Conservation (phyloP, 495 filamentous ascomycete genomes). For the Lepraria neglecta region DNA sequence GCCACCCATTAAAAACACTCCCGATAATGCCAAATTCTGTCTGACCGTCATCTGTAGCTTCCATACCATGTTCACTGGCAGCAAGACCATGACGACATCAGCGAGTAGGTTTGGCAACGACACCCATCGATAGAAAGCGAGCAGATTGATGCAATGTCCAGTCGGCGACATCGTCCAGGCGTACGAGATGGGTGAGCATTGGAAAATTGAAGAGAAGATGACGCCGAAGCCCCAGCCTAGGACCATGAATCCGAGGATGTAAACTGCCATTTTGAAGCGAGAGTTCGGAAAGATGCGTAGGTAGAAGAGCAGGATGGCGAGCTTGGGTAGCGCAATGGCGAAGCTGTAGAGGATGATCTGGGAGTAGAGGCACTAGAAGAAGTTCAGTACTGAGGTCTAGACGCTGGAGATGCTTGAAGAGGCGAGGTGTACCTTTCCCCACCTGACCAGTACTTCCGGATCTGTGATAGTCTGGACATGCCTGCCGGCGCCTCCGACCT, state of each 20-base stretch:
- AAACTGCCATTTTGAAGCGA: slow-evolving; percentile 8
- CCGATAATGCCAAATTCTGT: slow-evolving; percentile 5
- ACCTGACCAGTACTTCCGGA: not conserved
- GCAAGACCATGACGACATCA: slow-evolving; percentile 1
- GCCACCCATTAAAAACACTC: not conserved
- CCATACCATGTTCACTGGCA: slow-evolving; percentile 16
- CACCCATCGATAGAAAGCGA: slow-evolving; percentile 8
- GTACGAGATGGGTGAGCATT: slow-evolving; percentile 14
- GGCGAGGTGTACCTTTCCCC: not conserved
- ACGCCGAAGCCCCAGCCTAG: not conserved
- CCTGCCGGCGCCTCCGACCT: slow-evolving; percentile 4
- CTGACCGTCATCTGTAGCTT: slow-evolving; percentile 13
- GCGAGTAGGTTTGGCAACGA: slow-evolving; percentile 5
- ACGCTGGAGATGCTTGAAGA: not conserved
- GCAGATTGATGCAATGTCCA: slow-evolving; percentile 13
- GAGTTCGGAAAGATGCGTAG: slow-evolving; percentile 14
- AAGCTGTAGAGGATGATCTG: not conserved
- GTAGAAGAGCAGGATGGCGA: slow-evolving; percentile 19
- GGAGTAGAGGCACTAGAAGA: not conserved
- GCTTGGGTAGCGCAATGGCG: slow-evolving; percentile 1
- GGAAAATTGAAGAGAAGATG: slow-evolving; percentile 11
- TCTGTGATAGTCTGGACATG: not conserved
- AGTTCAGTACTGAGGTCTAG: too few relatives aligned
- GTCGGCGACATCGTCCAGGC: slow-evolving; percentile 1
- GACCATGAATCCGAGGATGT: not conserved